Percentiles rank a stretch among this genome's conserved stretches.
These are phyloP conservation scores for Fusarium xylarioides DNA, from an alignment of 2,329 filamentous ascomycete genomes.

Conservation along the genomic window DNA sequence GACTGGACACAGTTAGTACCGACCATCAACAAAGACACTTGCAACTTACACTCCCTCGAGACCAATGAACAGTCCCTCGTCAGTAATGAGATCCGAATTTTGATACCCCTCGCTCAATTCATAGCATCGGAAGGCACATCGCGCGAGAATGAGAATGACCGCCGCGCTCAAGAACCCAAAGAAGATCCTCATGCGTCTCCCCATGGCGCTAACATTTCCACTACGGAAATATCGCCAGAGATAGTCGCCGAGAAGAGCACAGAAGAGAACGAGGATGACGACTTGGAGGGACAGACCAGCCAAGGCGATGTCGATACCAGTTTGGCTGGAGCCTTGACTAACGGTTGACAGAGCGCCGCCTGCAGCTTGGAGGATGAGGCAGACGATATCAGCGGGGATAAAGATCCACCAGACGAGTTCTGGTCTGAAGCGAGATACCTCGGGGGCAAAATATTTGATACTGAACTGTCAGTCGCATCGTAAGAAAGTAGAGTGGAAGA, in stretches of 20 bases:
- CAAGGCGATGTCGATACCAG: constrained; percentile 50
- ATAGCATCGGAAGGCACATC: constrained; percentile 70
- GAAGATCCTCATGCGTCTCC: constrained; percentile 52
- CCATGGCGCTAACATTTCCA: constrained; percentile 25
- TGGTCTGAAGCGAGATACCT: constrained; percentile 53
- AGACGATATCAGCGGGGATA: constrained; percentile 63
- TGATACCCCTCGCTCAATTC: constrained; percentile 71
- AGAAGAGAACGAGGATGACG: constrained; percentile 62
- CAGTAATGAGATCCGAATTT: constrained; percentile 59
- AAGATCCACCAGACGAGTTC: constrained; percentile 55
- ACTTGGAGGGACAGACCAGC: constrained; percentile 69
- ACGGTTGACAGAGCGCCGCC: constrained; percentile 62
- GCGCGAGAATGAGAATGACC: constrained; percentile 67
- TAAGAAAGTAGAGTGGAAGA: too few relatives aligned
- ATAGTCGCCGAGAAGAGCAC: constrained; percentile 58
- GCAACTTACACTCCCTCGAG: constrained; percentile 59
- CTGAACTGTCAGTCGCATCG: constrained; percentile 30
- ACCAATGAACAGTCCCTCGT: constrained; percentile 62
- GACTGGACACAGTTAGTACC: constrained; percentile 35
- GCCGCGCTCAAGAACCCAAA: constrained; percentile 61
- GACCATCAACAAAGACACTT: rapidly evolving
- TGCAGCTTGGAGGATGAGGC: constrained; percentile 63
- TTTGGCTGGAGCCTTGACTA: constrained; percentile 55
- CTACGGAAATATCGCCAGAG: constrained; percentile 51
- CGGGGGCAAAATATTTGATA: constrained; percentile 51